These are phyloP conservation scores for Margaritispora aquatica DNA, from an alignment of 495 filamentous ascomycete genomes.

Conservation along the genomic window DNA sequence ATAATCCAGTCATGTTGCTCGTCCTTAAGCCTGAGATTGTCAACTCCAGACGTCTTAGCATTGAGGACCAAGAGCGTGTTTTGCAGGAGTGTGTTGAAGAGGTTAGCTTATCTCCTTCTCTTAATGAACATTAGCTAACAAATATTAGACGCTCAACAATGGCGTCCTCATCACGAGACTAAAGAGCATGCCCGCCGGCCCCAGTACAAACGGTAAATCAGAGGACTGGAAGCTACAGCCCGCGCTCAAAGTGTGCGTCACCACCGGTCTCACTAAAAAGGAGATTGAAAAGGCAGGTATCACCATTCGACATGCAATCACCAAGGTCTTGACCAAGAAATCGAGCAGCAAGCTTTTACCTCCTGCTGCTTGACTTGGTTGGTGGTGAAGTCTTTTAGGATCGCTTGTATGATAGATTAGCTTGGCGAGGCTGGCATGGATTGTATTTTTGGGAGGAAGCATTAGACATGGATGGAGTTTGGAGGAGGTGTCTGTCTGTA, in stretches of 20 bases:
- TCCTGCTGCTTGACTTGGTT: conserved; percentile 1
- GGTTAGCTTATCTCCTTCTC: conserved; percentile 42
- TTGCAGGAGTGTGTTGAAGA: conserved; percentile 92
- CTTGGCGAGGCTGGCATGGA: too few relatives aligned
- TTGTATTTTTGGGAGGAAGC: not conserved
- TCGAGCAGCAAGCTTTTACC: conserved; percentile 23
- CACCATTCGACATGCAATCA: conserved; percentile 86
- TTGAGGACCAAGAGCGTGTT: conserved; percentile 75
- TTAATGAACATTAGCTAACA: conserved; percentile 8
- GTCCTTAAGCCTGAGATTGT: conserved; percentile 82
- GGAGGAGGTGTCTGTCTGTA: not conserved
- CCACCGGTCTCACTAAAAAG: conserved; percentile 80
- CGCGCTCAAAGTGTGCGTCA: conserved; percentile 85
- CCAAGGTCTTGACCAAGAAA: conserved; percentile 63
- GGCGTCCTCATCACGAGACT: conserved; percentile 82
- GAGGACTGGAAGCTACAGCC: conserved; percentile 57
- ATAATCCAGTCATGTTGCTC: conserved; percentile 83
- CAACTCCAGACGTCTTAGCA: conserved; percentile 55
- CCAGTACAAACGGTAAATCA: conserved; percentile 54
- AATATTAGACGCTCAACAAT: conserved; percentile 61
- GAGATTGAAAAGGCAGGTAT: conserved; percentile 90
- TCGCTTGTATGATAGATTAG: not conserved
- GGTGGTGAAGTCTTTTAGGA: not conserved
- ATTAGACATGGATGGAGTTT: too few relatives aligned
- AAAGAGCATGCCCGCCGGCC: conserved; percentile 64